Base-by-base conservation (phyloP, 306 rosid species). In the Medicago lupulina region DNA sequence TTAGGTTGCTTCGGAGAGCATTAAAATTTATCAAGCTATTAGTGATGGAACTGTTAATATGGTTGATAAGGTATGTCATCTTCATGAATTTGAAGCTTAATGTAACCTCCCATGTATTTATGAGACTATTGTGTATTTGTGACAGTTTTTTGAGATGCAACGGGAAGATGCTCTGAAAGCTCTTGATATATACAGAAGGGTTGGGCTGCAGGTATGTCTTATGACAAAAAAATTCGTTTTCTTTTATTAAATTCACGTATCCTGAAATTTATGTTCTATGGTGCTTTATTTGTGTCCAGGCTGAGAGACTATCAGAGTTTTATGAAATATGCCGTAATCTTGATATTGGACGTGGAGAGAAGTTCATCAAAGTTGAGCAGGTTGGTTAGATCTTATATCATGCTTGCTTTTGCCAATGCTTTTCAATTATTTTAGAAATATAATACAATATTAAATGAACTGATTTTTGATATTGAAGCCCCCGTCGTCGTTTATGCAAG, bases 61-160 rank as follows among this genome's bases (percentile, higher is more conserved):
- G 90, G 92, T 96, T 85, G 99, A 96, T 88, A 96, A 92, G 97
- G 99, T 92, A 89, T 65, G 75, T 76, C 54, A 31, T 76, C 34
- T 87, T 71, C 60, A 40, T 80, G 59, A 76, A 74, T 77, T 70
- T 66, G 78, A 49, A 70, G 73, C 50, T 77, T 81, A 16, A 65
- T 70, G 71, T 69, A 78, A 71, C 77, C 80, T 72, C 51, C 83
- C 23, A 25, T 66, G 39, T 79, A 81, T 61, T 76, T 70, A 81
- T 34, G 40, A 80, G 81, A 63, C 46, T 77, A 40, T 67, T 70
- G 67, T 79, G 63, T 21, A 0, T 50, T 23, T 58, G 36, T 12
- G 76, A 65, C 97, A 96, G 99, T 92, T 96, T 80, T 96, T 96
- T 79, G 99, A 96, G 93, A 96, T 96, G 99, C 91, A 90, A 82